These are phyloP conservation scores for Trametes gibbosa DNA, from an alignment of 768 basidiomycete species.

Conservation along the genomic window DNA sequence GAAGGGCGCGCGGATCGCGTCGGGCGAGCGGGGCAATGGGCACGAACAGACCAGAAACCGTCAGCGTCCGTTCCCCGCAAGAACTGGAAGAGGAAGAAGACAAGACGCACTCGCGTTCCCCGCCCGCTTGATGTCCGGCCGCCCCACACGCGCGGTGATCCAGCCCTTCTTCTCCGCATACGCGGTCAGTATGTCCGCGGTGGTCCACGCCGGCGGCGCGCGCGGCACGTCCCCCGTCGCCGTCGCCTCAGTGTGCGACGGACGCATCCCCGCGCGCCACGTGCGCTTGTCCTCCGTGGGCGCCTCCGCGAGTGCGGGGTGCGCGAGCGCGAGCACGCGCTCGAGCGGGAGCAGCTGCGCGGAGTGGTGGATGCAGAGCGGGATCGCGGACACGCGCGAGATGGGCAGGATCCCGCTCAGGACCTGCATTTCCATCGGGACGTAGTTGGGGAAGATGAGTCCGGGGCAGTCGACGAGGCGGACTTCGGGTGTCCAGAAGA, in stretches of 20 bases:
- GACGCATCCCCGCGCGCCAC: conserved; percentile 51
- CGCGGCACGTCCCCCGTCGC: conserved; percentile 12
- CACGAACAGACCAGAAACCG: not conserved
- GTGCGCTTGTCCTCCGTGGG: conserved; percentile 67
- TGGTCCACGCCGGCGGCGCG: conserved; percentile 75
- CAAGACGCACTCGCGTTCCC: conserved; percentile 80
- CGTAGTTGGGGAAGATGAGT: conserved; percentile 82
- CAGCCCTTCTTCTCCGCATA: conserved; percentile 78
- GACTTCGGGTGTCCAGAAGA: conserved; percentile 84
- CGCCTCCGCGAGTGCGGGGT: conserved; percentile 39
- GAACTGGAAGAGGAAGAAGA: not conserved
- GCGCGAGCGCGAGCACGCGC: conserved; percentile 54
- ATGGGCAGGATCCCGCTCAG: conserved; percentile 74
- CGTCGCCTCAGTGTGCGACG: conserved; percentile 28
- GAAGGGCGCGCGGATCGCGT: not conserved
- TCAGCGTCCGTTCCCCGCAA: not conserved
- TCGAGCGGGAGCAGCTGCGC: conserved; percentile 76
- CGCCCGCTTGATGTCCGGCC: conserved; percentile 85
- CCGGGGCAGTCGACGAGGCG: conserved; percentile 96
- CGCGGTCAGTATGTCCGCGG: conserved; percentile 78
- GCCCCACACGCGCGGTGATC: conserved; percentile 88
- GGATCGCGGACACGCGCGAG: conserved; percentile 78
- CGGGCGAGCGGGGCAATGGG: not conserved
- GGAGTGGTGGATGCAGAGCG: conserved; percentile 76
- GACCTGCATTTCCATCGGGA: conserved; percentile 79